Conservation (phyloP, 2,329 filamentous ascomycete species). For the Teratosphaeria viscida region DNA sequence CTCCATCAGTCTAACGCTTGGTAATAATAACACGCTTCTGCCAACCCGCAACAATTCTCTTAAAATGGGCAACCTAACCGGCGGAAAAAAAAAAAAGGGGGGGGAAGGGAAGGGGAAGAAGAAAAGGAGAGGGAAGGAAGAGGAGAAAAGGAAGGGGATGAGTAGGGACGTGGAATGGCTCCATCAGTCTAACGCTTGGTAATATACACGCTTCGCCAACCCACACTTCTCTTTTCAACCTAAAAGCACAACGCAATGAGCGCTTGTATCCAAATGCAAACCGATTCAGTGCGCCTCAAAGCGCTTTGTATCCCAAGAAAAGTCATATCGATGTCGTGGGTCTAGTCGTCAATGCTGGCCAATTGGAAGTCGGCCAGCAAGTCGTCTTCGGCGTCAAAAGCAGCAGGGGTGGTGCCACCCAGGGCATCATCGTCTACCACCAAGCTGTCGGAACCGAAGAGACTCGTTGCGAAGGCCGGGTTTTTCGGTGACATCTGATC, state of each 20-base stretch:
- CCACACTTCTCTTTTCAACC: neutral
- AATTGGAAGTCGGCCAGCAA: neutral
- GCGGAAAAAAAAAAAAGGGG: too few relatives aligned
- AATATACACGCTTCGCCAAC: neutral
- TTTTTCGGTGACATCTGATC: neutral
- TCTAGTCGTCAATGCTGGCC: neutral
- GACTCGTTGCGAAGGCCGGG: neutral
- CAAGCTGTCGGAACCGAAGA: neutral
- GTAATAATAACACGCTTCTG: neutral
- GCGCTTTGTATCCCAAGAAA: neutral
- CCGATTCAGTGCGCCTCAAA: neutral
- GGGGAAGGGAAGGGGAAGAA: too few relatives aligned
- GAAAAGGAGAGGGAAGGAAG: too few relatives aligned
- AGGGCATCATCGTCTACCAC: neutral
- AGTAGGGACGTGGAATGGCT: neutral
- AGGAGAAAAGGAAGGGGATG: too few relatives aligned
- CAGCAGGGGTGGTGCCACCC: neutral
- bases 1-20: too few relatives aligned
- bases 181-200: too few relatives aligned
- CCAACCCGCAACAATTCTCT: neutral
- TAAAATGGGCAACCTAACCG: too few relatives aligned
- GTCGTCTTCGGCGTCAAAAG: neutral
- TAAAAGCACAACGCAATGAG: neutral
- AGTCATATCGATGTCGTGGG: neutral
- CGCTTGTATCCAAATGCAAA: neutral